These are phyloP conservation scores for Bjerkandera adusta DNA, from an alignment of 1,284 basidiomycete species.

Conservation along the genomic window DNA sequence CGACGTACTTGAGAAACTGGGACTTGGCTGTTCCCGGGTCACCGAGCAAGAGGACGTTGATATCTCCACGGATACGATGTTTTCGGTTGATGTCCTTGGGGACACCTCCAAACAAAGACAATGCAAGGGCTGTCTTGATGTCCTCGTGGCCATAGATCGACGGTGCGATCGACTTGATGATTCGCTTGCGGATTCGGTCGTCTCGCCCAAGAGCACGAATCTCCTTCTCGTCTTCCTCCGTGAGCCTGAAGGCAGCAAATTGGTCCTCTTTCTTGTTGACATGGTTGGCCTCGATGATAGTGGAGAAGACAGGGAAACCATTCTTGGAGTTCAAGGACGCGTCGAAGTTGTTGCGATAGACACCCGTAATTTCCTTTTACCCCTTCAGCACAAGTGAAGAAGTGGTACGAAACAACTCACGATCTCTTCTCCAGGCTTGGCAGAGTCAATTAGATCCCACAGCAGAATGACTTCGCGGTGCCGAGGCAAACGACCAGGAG, in stretches of 20 bases:
- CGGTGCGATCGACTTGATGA: constrained; percentile 97
- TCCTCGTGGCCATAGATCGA: constrained; percentile 99
- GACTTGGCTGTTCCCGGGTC: constrained; percentile 99
- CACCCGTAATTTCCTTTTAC: constrained; percentile 87
- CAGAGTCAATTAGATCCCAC: constrained; percentile 98
- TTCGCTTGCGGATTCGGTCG: constrained; percentile 93
- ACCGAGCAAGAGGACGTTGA: constrained; percentile 93
- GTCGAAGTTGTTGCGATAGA: constrained; percentile 99
- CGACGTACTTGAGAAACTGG: constrained; percentile 98
- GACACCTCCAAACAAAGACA: constrained; percentile 93
- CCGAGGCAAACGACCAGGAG: constrained; percentile 92
- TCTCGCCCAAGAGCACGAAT: constrained; percentile 88
- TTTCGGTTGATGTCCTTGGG: constrained; percentile 96
- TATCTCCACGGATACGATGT: constrained; percentile 95
- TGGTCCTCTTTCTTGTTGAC: constrained; percentile 96
- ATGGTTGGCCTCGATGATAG: constrained; percentile 96
- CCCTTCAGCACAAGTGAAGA: not conserved
- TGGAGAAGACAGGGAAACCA: constrained; percentile 99
- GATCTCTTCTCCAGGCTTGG: constrained; percentile 98
- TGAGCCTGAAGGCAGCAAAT: constrained; percentile 94
- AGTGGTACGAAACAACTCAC: constrained; percentile 44
- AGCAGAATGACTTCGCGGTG: constrained; percentile 96
- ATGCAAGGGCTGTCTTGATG: constrained; percentile 96
- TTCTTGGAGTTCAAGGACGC: constrained; percentile 98
- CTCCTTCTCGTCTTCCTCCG: constrained; percentile 93